phyloP scores from a whole-genome alignment of 2,329 filamentous ascomycete species.

The Aaosphaeria arxii region DNA sequence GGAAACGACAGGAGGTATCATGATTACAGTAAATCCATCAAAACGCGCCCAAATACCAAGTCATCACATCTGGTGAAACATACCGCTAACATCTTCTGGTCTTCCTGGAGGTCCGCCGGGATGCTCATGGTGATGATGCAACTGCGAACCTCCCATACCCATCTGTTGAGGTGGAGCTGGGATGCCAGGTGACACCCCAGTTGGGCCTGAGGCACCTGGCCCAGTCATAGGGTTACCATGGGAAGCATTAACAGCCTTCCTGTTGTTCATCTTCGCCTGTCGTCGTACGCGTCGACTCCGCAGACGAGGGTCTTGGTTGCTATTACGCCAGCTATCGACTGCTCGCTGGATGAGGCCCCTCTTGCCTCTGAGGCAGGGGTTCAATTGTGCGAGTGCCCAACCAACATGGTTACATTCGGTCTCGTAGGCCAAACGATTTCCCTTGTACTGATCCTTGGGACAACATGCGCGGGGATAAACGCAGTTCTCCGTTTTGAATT shows the following conservation, averaged over 20 bases:
- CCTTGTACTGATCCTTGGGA: slow-evolving; percentile 91
- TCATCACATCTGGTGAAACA: slow-evolving; percentile 92
- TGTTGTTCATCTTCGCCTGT: slow-evolving; percentile 92
- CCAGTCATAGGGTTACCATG: slow-evolving; percentile 65
- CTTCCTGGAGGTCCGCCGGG: slow-evolving; percentile 64
- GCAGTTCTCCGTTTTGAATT: slow-evolving; percentile 98
- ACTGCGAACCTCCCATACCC: slow-evolving; percentile 62
- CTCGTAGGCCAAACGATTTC: slow-evolving; percentile 93
- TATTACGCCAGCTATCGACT: slow-evolving; percentile 98
- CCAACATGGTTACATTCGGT: slow-evolving; percentile 99
- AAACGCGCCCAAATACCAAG: slow-evolving; percentile 34
- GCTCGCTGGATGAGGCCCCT: slow-evolving; percentile 93
- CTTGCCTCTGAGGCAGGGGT: slow-evolving; percentile 87
- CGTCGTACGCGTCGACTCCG: slow-evolving; percentile 87
- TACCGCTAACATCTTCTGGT: slow-evolving; percentile 87
- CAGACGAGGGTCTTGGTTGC: slow-evolving; percentile 90
- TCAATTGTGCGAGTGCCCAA: slow-evolving; percentile 95
- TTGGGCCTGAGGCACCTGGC: slow-evolving; percentile 57
- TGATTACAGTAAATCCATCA: slow-evolving; percentile 34
- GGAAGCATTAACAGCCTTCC: slow-evolving; percentile 66
- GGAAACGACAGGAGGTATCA: slow-evolving; percentile 42
- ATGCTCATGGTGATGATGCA: slow-evolving; percentile 72
- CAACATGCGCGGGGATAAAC: slow-evolving; percentile 96
- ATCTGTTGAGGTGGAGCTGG: slow-evolving; percentile 65
- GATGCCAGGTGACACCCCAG: slow-evolving; percentile 62